A percentile compares a stretch with the other conserved stretches of the same genome.
Conservation (phyloP, 2,329 filamentous ascomycete species). For the Colletotrichum sp. region DNA sequence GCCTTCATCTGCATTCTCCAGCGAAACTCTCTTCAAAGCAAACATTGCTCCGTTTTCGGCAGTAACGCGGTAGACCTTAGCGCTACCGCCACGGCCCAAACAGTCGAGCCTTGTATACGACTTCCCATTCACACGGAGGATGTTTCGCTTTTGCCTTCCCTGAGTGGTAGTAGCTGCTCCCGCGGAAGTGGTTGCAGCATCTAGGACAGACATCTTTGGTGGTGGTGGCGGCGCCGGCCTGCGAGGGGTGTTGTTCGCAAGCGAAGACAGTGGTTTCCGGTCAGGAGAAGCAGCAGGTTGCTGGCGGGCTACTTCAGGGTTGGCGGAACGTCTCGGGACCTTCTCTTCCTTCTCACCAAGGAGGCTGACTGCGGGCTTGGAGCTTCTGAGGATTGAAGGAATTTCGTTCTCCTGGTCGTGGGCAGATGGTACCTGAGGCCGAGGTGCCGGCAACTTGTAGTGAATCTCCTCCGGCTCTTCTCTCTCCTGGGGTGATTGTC, state of each 20-base stretch:
- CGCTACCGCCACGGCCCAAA: constrained; percentile 90
- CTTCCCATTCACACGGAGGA: constrained; percentile 89
- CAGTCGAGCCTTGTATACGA: constrained; percentile 88
- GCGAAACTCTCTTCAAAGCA: constrained; percentile 88
- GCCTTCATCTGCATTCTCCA: constrained; percentile 86
- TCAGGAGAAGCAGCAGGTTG: constrained; percentile 54
- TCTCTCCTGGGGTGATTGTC: constrained; percentile 33
- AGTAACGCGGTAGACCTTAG: constrained; percentile 94
- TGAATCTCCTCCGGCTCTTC: constrained; percentile 45
- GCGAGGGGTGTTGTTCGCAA: constrained; percentile 74
- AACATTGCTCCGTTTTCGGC: constrained; percentile 97
- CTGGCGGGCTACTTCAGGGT: constrained; percentile 43
- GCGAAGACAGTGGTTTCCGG: constrained; percentile 57
- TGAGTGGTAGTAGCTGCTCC: constrained; percentile 80
- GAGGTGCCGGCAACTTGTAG: constrained; percentile 62
- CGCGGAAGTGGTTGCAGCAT: constrained; percentile 83
- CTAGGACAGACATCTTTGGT: constrained; percentile 96
- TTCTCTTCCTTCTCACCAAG: constrained; percentile 63
- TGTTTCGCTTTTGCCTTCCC: constrained; percentile 76
- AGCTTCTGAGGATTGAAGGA: constrained; percentile 69
- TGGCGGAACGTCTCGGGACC: constrained; percentile 54
- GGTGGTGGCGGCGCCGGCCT: constrained; percentile 81
- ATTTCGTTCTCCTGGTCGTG: constrained; percentile 88
- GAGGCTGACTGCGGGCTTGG: constrained; percentile 59
- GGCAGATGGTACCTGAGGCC: constrained; percentile 62